These are phyloP conservation scores for Filobasidium uniguttulatum DNA, from an alignment of 1,284 basidiomycete species.

Conservation along the genomic window DNA sequence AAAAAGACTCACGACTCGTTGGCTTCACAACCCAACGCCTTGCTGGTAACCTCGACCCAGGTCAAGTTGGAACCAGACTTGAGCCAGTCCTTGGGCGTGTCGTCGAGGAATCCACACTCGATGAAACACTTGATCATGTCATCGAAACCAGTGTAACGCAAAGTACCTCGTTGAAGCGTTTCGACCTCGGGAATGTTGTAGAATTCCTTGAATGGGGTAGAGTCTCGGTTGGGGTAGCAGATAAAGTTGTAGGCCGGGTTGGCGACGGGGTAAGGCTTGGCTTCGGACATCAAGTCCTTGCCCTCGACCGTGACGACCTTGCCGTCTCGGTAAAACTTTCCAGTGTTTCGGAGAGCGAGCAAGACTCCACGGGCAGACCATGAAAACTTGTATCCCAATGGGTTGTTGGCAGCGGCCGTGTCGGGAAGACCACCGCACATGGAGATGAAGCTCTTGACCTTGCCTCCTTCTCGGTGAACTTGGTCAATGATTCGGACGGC, in stretches of 20 bases:
- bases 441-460: conserved; percentile 67
- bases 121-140: conserved; percentile 84
- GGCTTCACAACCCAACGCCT: conserved; percentile 58
- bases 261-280: conserved; percentile 83
- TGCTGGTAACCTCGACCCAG: conserved; percentile 71
- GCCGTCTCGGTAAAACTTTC: conserved; percentile 61
- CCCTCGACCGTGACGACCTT: conserved; percentile 49
- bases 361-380: conserved; percentile 97
- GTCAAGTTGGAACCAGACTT: conserved; percentile 48
- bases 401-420: conserved; percentile 71
- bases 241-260: conserved; percentile 92
- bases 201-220: conserved; percentile 64
- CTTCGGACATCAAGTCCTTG: conserved; percentile 66
- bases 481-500: conserved; percentile 88
- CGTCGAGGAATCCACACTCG: conserved; percentile 74
- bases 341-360: conserved; percentile 83
- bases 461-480: conserved; percentile 85
- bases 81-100: conserved; percentile 63
- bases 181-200: conserved; percentile 91
- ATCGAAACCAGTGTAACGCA: conserved; percentile 49
- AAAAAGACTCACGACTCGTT: conserved; percentile 49
- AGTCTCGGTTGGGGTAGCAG: conserved; percentile 95
- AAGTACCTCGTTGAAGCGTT: conserved; percentile 81
- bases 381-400: conserved; percentile 98
- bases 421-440: conserved; percentile 96